Base-by-base conservation (phyloP, 371 early-diverging fungal genomes). In the Circinella umbellata region DNA sequence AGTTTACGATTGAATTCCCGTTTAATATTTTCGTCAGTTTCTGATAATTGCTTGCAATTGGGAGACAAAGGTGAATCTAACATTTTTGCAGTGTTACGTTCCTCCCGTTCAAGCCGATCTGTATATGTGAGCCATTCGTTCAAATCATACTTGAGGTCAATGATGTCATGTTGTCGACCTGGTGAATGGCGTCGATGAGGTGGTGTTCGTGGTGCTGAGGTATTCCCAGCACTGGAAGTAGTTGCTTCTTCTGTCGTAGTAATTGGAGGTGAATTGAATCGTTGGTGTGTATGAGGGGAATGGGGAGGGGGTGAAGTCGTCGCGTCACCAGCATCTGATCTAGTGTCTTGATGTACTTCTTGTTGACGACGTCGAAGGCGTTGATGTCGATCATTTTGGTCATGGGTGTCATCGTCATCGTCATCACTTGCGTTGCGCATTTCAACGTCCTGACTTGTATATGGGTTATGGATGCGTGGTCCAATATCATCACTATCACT, bases 1-100 rank as follows among this genome's bases (percentile, higher is more conserved):
- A 87, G 68, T 61, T 86, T 90, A 61, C 79, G 76, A 38, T 62
- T 78, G 69, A 80, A 85, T 59, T 82, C 79, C n/a, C 72, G 72
- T 39, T 72, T 75, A 38, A 83, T 35, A 11, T 68, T 42, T 1
- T 61, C 35, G 48, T 77, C 64, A 68, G 63, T 59, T 35, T 73
- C 73, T 18, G 39, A 36, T 5, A 71, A 55, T 2, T 54, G 17
- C 27, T 70, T 46, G 55, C 27, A 9, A 64, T 67, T 38, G 37
- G 42, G 14, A 8, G 72, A 36, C 35, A 70, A 39, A 18, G 78
- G 75, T 17, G 76, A 64, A 0, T 76, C 73, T 10, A 84, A 38
- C 10, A 69, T 38, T 42, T 75, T 53, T 10, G 79, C 69, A 42
- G 77, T 74, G 6, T 48, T 49, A 49, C 63, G 42, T 62, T 84